phyloP scores from a whole-genome alignment of 2,329 filamentous ascomycete species.

The Lecanicillium sp. region DNA sequence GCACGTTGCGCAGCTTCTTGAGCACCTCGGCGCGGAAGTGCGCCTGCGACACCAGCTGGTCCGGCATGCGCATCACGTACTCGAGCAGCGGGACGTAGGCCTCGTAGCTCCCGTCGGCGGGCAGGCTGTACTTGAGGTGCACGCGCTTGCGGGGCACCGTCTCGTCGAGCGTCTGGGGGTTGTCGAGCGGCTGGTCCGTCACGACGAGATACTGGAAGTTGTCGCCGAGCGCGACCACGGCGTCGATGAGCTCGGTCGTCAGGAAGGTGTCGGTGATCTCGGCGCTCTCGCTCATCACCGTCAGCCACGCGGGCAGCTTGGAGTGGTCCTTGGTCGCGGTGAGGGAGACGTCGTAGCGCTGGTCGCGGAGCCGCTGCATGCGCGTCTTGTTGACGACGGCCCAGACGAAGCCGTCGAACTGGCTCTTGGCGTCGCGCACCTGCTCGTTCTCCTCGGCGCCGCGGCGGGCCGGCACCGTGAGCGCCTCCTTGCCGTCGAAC shows the following conservation, averaged over 20 bases:
- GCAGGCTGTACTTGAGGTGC: slow-evolving; percentile 68
- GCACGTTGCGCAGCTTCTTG: slow-evolving; percentile 73
- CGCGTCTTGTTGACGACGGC: slow-evolving; percentile 90
- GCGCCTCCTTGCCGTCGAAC: slow-evolving; percentile 86
- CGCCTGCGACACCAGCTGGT: slow-evolving; percentile 66
- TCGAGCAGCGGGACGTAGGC: slow-evolving; percentile 68
- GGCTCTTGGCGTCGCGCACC: slow-evolving; percentile 52
- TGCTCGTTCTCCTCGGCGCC: slow-evolving; percentile 47
- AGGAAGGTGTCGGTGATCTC: slow-evolving; percentile 86
- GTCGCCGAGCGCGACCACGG: slow-evolving; percentile 71
- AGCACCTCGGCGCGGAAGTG: slow-evolving; percentile 89
- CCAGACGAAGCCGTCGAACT: slow-evolving; percentile 89
- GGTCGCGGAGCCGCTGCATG: slow-evolving; percentile 85
- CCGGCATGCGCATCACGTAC: slow-evolving; percentile 78
- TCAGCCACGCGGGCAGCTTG: slow-evolving; percentile 85
- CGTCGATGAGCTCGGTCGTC: slow-evolving; percentile 79
- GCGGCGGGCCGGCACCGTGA: slow-evolving; percentile 62
- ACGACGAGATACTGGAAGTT: slow-evolving; percentile 79
- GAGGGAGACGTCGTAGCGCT: slow-evolving; percentile 89
- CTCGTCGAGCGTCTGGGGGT: slow-evolving; percentile 80
- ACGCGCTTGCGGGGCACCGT: slow-evolving; percentile 80
- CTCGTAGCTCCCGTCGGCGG: slow-evolving; percentile 56
- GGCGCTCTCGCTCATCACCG: slow-evolving; percentile 93
- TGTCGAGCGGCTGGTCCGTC: slow-evolving; percentile 82
- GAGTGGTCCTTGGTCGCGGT: slow-evolving; percentile 88